A percentile compares a stretch with the other conserved stretches of the same genome.
These are phyloP conservation scores for Phytophthora capsici DNA, from an alignment of 352 stramenopile genomes.

Conservation along the genomic window DNA sequence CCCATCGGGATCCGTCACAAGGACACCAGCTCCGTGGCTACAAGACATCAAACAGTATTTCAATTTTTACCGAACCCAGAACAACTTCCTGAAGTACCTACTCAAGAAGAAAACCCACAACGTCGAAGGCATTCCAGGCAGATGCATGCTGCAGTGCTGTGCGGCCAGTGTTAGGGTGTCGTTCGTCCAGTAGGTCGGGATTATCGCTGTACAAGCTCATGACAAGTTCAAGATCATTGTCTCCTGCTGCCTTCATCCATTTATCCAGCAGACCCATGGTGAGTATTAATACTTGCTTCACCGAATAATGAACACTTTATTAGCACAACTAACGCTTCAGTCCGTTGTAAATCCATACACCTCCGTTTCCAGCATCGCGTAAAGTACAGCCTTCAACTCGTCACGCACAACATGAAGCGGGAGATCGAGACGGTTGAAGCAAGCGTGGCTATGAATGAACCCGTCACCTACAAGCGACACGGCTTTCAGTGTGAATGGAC, in stretches of 20 bases:
- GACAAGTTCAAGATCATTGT: constrained; percentile 19
- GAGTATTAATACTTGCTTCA: constrained; percentile 9
- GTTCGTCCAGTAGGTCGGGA: constrained; percentile 24
- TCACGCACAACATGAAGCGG: constrained; percentile 90
- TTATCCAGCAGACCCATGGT: constrained; percentile 19
- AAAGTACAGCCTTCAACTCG: constrained; percentile 66
- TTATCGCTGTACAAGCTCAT: constrained; percentile 1
- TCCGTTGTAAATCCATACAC: constrained; percentile 71
- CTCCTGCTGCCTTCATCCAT: constrained; percentile 21
- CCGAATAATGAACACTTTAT: constrained; percentile 18
- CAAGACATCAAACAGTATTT: not conserved
- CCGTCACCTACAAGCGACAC: constrained; percentile 40
- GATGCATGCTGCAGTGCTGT: constrained; percentile 28
- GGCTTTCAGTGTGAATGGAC: constrained; percentile 55
- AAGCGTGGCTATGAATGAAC: constrained; percentile 63
- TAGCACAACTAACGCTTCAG: constrained; percentile 18
- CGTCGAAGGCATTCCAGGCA: constrained; percentile 24
- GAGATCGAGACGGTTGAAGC: constrained; percentile 92
- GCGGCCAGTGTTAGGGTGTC: constrained; percentile 21
- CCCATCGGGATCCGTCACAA: constrained; percentile 24
- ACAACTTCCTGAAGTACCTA: constrained; percentile 1
- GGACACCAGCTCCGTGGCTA: constrained; percentile 23
- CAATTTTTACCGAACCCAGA: not conserved
- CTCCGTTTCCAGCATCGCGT: constrained; percentile 54
- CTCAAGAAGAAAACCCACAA: constrained; percentile 20